Evolutionary conservation across 1,284 basidiomycete genomes (phyloP), one percentile per base, ranked within the genome.

Genomic region (Trichosporon faecale): DNA sequence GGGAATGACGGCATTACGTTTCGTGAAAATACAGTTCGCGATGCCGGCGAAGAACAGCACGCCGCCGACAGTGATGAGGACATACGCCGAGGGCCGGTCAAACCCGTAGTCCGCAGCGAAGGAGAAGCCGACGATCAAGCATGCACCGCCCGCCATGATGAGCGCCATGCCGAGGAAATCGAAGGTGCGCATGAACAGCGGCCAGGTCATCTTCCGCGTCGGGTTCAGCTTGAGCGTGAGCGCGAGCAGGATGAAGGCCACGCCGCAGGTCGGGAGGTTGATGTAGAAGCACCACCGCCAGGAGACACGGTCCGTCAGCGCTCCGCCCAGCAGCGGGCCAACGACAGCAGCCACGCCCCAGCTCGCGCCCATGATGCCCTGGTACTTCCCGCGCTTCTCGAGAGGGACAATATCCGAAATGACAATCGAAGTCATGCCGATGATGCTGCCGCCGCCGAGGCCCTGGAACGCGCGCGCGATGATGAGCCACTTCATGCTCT

Each of bases 181-280:
- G 52, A 84, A 84, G 0, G 80, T 79, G 16, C 61, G n/a, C 25
- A 65, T 63, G 31, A 83, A 72, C 40, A 80, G 71, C 1, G 68
- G 67, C 23, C 70, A 70, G 1, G 67, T 70, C 27, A n/a, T 52
- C 12, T 27, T 49, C 31, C 44, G 44, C 12, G 69, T 67, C 40
- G 84, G 81, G 72, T 95, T 93, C 44, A 97, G 86, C 75, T 94
- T 91, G 61, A 97, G 88, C 84, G 90, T 92, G 79, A 91, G 88
- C 78, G 92, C 90, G 8, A 96, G 84, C 37, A 93, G 79, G 3
- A 82, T 82, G 27, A 89, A 88, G 2, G 93, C 92, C 49, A 92
- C 76, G 9, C 74, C 82, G 37, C 78, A 79, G 0, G 78, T 79
- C 0, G 83, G 83, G 0, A 85, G 76, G 73, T 85, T 85, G 49